Percentiles rank a stretch among this genome's conserved stretches.
Conservation (phyloP, 441 rosid species). For the Melastoma candidum region DNA sequence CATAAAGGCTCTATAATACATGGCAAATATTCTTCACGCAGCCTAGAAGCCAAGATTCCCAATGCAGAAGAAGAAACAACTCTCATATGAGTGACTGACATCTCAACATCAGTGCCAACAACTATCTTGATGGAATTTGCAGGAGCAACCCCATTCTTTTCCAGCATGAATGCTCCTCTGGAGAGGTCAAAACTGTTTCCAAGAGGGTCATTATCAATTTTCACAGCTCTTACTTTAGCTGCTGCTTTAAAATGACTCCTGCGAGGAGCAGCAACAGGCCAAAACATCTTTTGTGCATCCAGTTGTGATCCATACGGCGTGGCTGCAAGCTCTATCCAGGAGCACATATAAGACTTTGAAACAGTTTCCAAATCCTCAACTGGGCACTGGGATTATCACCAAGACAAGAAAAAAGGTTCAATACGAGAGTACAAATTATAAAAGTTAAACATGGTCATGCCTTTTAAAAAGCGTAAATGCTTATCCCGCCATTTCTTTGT, state of each 20-base stretch:
- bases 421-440: too few species aligned
- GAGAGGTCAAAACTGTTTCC: conserved; percentile 42
- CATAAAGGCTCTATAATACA: conserved; percentile 65
- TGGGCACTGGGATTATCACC: conserved; percentile 54
- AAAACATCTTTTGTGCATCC: conserved; percentile 90
- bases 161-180: conserved; percentile 39
- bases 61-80: conserved; percentile 88
- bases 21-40: conserved; percentile 48
- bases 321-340: conserved; percentile 88
- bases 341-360: conserved; percentile 63
- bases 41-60: conserved; percentile 83
- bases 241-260: conserved; percentile 95
- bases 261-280: conserved; percentile 97
- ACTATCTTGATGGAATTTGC: conserved; percentile 49
- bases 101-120: conserved; percentile 86
- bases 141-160: conserved; percentile 66
- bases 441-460: too few species aligned
- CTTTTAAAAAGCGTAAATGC: too few species aligned
- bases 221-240: conserved; percentile 92
- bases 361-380: conserved; percentile 84
- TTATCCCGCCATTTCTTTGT: too few species aligned
- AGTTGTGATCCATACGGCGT: conserved; percentile 84
- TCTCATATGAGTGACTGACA: conserved; percentile 83
- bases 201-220: conserved; percentile 66
- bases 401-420: conserved; percentile 9